Conservation (phyloP, 2,329 filamentous ascomycete genomes). For the Fusarium sp. region DNA sequence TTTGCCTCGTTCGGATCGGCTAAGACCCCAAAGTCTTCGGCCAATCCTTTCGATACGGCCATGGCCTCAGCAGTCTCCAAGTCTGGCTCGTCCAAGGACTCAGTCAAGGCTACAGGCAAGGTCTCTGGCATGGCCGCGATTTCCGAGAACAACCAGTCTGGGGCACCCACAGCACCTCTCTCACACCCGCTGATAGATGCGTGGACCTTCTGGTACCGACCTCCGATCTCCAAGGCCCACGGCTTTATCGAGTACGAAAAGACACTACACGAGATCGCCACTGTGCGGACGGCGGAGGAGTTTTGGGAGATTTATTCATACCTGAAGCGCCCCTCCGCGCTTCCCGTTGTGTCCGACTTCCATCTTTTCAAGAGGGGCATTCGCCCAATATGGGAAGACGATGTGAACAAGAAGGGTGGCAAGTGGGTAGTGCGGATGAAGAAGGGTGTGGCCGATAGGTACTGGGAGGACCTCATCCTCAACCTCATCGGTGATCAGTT, state of each 20-base stretch:
- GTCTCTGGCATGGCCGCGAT: constrained; percentile 62
- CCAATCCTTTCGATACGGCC: constrained; percentile 84
- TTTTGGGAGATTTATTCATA: constrained; percentile 93
- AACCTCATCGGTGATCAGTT: constrained; percentile 96
- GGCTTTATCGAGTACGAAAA: constrained; percentile 93
- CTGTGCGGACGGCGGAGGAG: constrained; percentile 86
- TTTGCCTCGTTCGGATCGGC: constrained; percentile 89
- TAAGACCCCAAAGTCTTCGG: constrained; percentile 90
- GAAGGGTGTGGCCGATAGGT: constrained; percentile 96
- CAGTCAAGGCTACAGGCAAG: constrained; percentile 51
- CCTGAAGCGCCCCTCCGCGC: constrained; percentile 87
- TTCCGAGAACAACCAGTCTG: constrained; percentile 57
- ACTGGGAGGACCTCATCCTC: constrained; percentile 95
- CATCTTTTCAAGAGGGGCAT: constrained; percentile 98
- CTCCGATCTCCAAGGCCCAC: constrained; percentile 95
- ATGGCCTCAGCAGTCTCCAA: constrained; percentile 64
- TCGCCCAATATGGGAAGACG: constrained; percentile 97
- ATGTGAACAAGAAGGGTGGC: constrained; percentile 94
- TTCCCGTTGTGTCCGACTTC: constrained; percentile 96
- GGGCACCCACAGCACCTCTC: constrained; percentile 61
- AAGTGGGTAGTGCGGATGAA: constrained; percentile 98
- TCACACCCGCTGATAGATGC: constrained; percentile 79
- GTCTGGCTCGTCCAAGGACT: constrained; percentile 53
- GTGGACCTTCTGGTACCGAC: constrained; percentile 98
- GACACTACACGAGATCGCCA: constrained; percentile 89